phyloP scores from a whole-genome alignment of 2,329 filamentous ascomycete species.

The Canariomyces notabilis region DNA sequence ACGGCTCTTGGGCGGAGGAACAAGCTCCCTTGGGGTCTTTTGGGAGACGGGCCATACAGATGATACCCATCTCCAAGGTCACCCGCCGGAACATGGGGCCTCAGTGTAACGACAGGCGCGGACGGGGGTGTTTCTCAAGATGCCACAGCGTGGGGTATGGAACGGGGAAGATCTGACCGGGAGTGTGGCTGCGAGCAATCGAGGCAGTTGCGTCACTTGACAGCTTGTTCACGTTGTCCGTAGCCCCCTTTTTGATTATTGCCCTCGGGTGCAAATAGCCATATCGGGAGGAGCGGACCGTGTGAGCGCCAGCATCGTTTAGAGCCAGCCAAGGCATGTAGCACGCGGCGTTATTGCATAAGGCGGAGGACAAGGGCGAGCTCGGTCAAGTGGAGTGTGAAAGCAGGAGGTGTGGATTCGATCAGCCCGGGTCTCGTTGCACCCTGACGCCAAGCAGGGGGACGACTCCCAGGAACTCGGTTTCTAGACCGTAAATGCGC shows the following conservation, averaged over 20 bases:
- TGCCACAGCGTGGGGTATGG: conserved; percentile 25
- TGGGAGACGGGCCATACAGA: conserved; percentile 6
- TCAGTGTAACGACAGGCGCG: conserved; percentile 18
- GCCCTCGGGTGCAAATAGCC: conserved; percentile 31
- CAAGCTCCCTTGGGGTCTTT: conserved; percentile 2
- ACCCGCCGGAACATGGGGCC: conserved; percentile 17
- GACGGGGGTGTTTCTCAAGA: conserved; percentile 26
- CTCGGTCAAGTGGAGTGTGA: conserved; percentile 23
- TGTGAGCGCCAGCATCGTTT: conserved; percentile 30
- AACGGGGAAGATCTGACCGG: conserved; percentile 13
- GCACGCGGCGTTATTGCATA: conserved; percentile 19
- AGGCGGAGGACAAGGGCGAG: conserved; percentile 15
- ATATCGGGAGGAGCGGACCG: conserved; percentile 40
- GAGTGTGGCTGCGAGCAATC: conserved; percentile 20
- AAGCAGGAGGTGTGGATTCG: conserved; percentile 10
- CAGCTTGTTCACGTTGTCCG: conserved; percentile 20
- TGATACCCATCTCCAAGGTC: conserved; percentile 11
- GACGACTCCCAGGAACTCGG: background rate
- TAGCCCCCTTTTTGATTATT: conserved; percentile 28
- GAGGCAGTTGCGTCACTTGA: conserved; percentile 28
- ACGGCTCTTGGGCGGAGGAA: conserved; percentile 2
- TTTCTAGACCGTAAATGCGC: background rate
- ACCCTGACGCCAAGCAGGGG: conserved; percentile 12
- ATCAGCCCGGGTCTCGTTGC: conserved; percentile 8
- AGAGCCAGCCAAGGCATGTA: conserved; percentile 13